Conservation (phyloP, 2,329 filamentous ascomycete genomes). For the Thelonectria olida region DNA sequence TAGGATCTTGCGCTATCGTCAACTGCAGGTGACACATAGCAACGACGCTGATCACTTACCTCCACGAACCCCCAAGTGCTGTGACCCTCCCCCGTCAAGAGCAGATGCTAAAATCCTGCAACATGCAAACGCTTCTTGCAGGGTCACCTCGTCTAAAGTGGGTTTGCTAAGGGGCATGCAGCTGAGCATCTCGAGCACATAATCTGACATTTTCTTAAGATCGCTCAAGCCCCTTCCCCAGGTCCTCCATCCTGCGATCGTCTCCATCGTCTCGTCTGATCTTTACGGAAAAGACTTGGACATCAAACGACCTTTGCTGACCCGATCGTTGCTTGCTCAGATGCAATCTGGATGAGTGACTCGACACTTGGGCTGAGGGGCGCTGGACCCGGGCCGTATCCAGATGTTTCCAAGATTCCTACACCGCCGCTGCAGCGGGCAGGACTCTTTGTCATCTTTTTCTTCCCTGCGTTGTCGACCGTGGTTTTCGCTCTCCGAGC, state of each 20-base stretch:
- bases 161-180: not conserved
- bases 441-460: slow-evolving; percentile 44
- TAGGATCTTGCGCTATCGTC: not conserved
- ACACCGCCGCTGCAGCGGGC: slow-evolving; percentile 44
- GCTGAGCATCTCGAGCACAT: not conserved
- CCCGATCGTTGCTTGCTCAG: not conserved
- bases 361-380: slow-evolving; percentile 5
- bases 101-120: not conserved
- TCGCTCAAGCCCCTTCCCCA: not conserved
- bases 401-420: slow-evolving; percentile 41
- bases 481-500: slow-evolving; percentile 38
- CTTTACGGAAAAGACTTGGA: not conserved
- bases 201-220: not conserved
- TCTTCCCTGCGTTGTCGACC: slow-evolving; percentile 44
- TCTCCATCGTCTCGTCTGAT: not conserved
- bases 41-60: slow-evolving; percentile 1
- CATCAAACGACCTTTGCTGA: not conserved
- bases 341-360: slow-evolving; percentile 3
- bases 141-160: not conserved
- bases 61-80: not conserved
- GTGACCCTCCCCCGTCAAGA: not conserved
- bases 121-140: not conserved
- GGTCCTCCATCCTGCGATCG: not conserved
- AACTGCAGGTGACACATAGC: not conserved
- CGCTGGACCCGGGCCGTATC: slow-evolving; percentile 23